Conservation (phyloP, 2,329 filamentous ascomycete species). For the Neofusicoccum laricinum region DNA sequence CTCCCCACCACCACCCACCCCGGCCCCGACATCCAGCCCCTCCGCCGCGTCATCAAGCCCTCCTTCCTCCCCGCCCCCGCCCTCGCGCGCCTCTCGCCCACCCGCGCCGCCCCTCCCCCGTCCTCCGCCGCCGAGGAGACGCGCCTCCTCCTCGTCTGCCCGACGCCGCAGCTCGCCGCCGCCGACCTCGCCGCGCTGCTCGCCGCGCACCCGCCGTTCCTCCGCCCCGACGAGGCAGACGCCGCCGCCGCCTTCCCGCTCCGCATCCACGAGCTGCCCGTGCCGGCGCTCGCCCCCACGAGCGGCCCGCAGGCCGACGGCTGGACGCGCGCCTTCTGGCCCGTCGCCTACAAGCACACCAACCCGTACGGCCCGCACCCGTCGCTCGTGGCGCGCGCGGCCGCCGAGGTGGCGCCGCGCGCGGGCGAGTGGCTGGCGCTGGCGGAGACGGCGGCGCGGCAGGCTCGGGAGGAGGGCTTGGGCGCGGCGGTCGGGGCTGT, state of each 20-base stretch:
- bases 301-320: conserved; percentile 70
- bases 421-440: conserved; percentile 66
- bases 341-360: conserved; percentile 79
- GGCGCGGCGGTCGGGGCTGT: conserved; percentile 73
- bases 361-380: conserved; percentile 85
- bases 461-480: conserved; percentile 38
- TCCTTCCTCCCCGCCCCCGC: conserved; percentile 62
- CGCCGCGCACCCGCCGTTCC: conserved; percentile 28
- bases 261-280: conserved; percentile 62
- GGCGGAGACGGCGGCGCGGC: conserved; percentile 61
- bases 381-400: conserved; percentile 66
- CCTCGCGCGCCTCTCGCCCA: conserved; percentile 10
- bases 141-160: conserved; percentile 53
- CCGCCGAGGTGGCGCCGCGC: conserved; percentile 64
- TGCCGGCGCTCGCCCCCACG: conserved; percentile 71
- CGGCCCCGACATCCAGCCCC: conserved; percentile 50
- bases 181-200: conserved; percentile 50
- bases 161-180: conserved; percentile 50
- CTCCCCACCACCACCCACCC: conserved; percentile 42
- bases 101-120: conserved; percentile 31
- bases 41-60: conserved; percentile 73
- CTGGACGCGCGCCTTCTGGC: conserved; percentile 79
- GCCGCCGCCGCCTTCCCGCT: conserved; percentile 34
- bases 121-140: conserved; percentile 31
- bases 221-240: not conserved